phyloP scores from a whole-genome alignment of 192 early-diverging fungal species.

The Linnemannia schmuckeri region DNA sequence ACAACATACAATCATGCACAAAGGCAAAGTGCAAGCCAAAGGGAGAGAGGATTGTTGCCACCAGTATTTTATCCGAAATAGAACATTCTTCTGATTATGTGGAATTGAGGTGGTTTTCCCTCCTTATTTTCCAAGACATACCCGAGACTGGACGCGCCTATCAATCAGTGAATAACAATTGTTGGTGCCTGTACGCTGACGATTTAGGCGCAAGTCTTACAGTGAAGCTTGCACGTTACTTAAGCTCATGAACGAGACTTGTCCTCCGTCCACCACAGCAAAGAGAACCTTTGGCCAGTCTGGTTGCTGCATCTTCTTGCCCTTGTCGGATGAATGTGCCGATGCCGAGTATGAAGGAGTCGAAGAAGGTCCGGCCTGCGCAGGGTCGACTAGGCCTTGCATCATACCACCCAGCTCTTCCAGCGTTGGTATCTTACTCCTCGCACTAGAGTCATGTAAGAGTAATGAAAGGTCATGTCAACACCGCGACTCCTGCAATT shows the following conservation, averaged over 20 bases:
- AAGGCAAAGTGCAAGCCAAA: too few species aligned
- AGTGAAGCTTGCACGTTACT: conserved; percentile 26
- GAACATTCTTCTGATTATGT: too few species aligned
- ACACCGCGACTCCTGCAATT: too few species aligned
- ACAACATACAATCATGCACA: too few species aligned
- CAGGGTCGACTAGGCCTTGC: conserved; percentile 17
- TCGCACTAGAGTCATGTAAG: neutral
- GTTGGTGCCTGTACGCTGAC: too few species aligned
- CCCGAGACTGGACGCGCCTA: too few species aligned
- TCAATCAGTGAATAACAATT: too few species aligned
- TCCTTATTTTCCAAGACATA: too few species aligned
- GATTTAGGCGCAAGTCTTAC: neutral
- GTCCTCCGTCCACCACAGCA: conserved; percentile 45
- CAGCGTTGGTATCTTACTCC: conserved; percentile 3
- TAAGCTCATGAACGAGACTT: conserved; percentile 43
- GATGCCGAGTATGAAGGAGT: neutral
- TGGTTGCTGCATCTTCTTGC: conserved; percentile 15
- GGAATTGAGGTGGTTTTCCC: too few species aligned
- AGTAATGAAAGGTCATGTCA: neutral
- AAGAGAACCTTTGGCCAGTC: conserved; percentile 45
- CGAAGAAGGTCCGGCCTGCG: neutral
- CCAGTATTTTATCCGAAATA: too few species aligned
- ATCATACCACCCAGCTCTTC: conserved; percentile 10
- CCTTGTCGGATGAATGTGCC: neutral
- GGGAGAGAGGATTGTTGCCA: too few species aligned